Evolutionary conservation across 805 yeast species (phyloP).

Genomic region (Yarrowia hollandica): DNA sequence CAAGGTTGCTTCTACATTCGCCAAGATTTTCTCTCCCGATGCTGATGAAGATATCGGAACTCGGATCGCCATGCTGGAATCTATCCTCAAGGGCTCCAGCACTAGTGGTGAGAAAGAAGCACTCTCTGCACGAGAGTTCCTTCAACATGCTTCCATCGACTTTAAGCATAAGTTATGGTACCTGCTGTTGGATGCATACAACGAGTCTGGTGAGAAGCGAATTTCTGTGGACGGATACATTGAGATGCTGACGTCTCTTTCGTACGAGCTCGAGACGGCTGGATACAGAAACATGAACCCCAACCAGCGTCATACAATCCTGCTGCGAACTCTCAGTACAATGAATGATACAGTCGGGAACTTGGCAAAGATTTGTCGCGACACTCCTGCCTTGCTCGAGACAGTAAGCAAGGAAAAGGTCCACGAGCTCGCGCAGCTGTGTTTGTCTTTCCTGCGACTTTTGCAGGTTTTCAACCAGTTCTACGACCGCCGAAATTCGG

Average conservation of each 20-base stretch:
- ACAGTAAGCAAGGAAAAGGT: neutral
- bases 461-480: constrained; percentile 43
- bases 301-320: constrained; percentile 44
- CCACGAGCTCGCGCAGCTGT: neutral
- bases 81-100: constrained; percentile 42
- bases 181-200: constrained; percentile 60
- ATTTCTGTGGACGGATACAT: constrained; percentile 51
- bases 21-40: constrained; percentile 46
- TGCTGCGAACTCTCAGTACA: constrained; percentile 56
- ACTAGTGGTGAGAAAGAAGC: constrained; percentile 40
- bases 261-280: constrained; percentile 42
- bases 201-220: constrained; percentile 44
- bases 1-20: constrained; percentile 65
- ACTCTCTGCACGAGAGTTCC: constrained; percentile 59
- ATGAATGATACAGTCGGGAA: constrained; percentile 43
- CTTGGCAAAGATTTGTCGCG: constrained; percentile 23
- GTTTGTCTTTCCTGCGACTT: constrained; percentile 40
- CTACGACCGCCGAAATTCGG: constrained; percentile 35
- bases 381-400: neutral
- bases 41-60: constrained; percentile 23
- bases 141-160: constrained; percentile 62
- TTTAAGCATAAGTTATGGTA: constrained; percentile 76
- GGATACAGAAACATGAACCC: constrained; percentile 35
- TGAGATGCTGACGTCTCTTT: constrained; percentile 49
- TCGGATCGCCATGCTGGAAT: constrained; percentile 37